Percentiles rank a stretch among this genome's conserved stretches.
These are phyloP conservation scores for Arthroderma sp. DNA, from an alignment of 2,329 filamentous ascomycete genomes.

Conservation along the genomic window DNA sequence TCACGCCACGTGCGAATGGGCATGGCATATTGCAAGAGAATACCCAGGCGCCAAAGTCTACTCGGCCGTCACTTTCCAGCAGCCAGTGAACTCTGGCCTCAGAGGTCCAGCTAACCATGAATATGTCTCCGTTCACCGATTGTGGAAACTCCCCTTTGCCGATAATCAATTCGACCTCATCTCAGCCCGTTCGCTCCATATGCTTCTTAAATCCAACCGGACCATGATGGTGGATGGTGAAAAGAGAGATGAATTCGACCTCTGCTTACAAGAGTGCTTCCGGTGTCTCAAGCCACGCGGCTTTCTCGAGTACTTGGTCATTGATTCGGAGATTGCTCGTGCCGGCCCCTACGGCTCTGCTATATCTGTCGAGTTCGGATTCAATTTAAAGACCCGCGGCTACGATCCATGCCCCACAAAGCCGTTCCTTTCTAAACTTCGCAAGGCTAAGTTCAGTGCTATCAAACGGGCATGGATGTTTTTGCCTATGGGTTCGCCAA, in stretches of 20 bases:
- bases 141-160: slow-evolving; percentile 74
- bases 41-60: slow-evolving; percentile 78
- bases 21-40: slow-evolving; percentile 79
- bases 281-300: slow-evolving; percentile 87
- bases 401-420: slow-evolving; percentile 81
- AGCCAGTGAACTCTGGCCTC: slow-evolving; percentile 60
- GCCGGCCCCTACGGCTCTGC: slow-evolving; percentile 67
- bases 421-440: slow-evolving; percentile 61
- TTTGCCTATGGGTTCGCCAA: slow-evolving; percentile 57
- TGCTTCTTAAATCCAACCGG: slow-evolving; percentile 57
- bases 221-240: slow-evolving; percentile 45
- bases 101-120: slow-evolving; percentile 79
- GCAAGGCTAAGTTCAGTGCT: slow-evolving; percentile 61
- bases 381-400: slow-evolving; percentile 74
- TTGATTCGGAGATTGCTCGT: slow-evolving; percentile 83
- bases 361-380: slow-evolving; percentile 81
- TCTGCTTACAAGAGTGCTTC: slow-evolving; percentile 71
- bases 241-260: slow-evolving; percentile 72
- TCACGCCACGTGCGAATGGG: slow-evolving; percentile 80
- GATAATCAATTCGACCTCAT: slow-evolving; percentile 82
- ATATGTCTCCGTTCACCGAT: slow-evolving; percentile 60
- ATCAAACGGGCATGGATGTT: slow-evolving; percentile 80
- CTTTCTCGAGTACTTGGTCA: slow-evolving; percentile 76
- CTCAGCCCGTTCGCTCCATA: slow-evolving; percentile 75
- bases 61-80: slow-evolving; percentile 68